Percentiles rank a stretch among this genome's conserved stretches.
phyloP scores from a whole-genome alignment of 768 basidiomycete genomes.

The Amanita exitialis region DNA sequence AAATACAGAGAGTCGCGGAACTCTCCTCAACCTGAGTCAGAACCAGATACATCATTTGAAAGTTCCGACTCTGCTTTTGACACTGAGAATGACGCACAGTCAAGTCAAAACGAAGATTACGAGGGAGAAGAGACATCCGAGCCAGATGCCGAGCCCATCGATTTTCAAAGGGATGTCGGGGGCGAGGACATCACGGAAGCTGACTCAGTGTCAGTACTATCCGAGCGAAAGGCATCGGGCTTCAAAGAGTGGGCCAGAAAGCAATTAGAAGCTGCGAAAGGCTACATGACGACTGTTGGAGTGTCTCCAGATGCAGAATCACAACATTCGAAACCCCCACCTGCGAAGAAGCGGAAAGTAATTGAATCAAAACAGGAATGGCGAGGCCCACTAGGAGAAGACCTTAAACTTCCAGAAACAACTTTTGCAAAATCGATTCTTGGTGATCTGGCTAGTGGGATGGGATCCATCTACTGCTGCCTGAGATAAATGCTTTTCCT shows the following conservation, averaged over 20 bases:
- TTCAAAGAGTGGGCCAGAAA: conserved; percentile 91
- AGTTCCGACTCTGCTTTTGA: conserved; percentile 75
- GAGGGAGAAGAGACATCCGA: conserved; percentile 11
- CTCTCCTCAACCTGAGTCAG: conserved; percentile 21
- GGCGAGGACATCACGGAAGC: conserved; percentile 8
- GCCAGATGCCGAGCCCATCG: neutral
- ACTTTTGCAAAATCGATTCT: conserved; percentile 38
- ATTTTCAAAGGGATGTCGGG: conserved; percentile 12
- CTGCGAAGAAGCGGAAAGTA: conserved; percentile 32
- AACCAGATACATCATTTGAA: conserved; percentile 62
- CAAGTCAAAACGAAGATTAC: conserved; percentile 16
- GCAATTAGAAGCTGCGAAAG: conserved; percentile 50
- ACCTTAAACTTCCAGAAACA: conserved; percentile 55
- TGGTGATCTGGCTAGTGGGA: conserved; percentile 18
- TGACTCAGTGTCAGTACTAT: conserved; percentile 14
- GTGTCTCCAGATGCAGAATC: conserved; percentile 12
- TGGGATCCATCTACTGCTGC: conserved; percentile 10
- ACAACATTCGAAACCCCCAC: conserved; percentile 11
- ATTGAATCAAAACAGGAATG: conserved; percentile 27
- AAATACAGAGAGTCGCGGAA: conserved; percentile 19
- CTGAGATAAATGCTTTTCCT: conserved; percentile 6
- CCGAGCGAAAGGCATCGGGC: conserved; percentile 31
- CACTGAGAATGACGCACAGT: conserved; percentile 16
- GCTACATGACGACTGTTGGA: conserved; percentile 13
- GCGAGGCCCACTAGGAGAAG: conserved; percentile 76